Conservation (phyloP, 2,329 filamentous ascomycete species). For the Magnaporthiopsis rhizophila region DNA sequence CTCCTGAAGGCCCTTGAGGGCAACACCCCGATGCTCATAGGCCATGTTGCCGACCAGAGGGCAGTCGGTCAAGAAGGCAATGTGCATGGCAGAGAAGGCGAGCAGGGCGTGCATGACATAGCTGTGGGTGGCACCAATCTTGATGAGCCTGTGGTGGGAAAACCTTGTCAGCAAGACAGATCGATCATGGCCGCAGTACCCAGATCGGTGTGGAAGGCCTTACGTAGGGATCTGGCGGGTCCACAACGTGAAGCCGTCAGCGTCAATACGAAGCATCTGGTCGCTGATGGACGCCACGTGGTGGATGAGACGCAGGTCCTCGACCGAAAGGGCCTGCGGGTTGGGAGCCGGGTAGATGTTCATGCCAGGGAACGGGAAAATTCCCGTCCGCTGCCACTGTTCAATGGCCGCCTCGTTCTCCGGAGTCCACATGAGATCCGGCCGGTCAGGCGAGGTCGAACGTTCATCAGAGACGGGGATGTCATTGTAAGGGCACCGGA, state of each 20-base stretch:
- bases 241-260: constrained; percentile 85
- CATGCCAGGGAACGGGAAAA: constrained; percentile 79
- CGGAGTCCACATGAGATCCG: constrained; percentile 75
- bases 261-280: constrained; percentile 68
- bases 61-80: constrained; percentile 83
- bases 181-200: constrained; percentile 11
- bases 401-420: constrained; percentile 76
- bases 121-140: constrained; percentile 69
- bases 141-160: constrained; percentile 55
- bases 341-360: constrained; percentile 67
- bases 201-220: constrained; percentile 23
- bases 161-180: constrained; percentile 16
- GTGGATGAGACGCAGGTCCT: constrained; percentile 82
- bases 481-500: constrained; percentile 96
- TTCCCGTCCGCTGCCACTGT: constrained; percentile 74
- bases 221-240: constrained; percentile 87
- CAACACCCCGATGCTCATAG: constrained; percentile 79
- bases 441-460: constrained; percentile 52
- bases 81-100: constrained; percentile 88
- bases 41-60: constrained; percentile 79
- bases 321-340: constrained; percentile 63
- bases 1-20: constrained; percentile 79
- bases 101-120: constrained; percentile 94
- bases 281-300: constrained; percentile 82
- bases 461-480: constrained; percentile 60